Base-by-base conservation (phyloP, 2,329 filamentous ascomycete species). In the Exserohilum turcica region DNA sequence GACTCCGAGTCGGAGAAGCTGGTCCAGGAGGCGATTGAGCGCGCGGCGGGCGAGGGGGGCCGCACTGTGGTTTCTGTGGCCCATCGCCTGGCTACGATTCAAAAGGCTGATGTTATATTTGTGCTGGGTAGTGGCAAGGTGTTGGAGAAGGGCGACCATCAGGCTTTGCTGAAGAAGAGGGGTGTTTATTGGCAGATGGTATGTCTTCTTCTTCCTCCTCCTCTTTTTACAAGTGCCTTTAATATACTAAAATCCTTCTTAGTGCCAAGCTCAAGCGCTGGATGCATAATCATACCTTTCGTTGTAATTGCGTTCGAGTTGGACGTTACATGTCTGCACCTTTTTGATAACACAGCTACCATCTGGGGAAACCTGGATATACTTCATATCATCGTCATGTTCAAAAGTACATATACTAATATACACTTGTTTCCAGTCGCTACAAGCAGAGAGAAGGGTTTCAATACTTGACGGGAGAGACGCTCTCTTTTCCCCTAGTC, bases 181-280 rank as follows among this genome's bases (percentile, higher is more conserved):
- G 71, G 71, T 0, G 59, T 73, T 7, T 73, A 73, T 54, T 73
- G 66, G 59, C 68, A 71, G 43, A 74, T 74, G 70, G 67, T 69
- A 35, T 56, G 67, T 57, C 44, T 15, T 36, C 7, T 24, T 24
- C 7, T 24, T 24, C 21, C 7, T 24, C 7, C 21, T 24, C 21
- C 7, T 24, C 7, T 24, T 7, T 24, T 4, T 7, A 24, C 21
- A 24, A 24, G 21, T 7, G 7, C 4, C 4, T 28, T 7, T 19
- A 3, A 13, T 27, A 6, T 38, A 40, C 48, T 51, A 51, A 51
- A 51, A 27, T 13, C 7, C 38, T 45, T 8, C 19, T 15, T 35
- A 72, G 69, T 75, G 73, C 56, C 72, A 73, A 54, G 69, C 71
- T 12, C 73, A 75, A 48, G 72, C 73, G 46, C 54, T 75, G 44